Evolutionary conservation across 2,329 filamentous ascomycete species (phyloP), one percentile per base, ranked within the genome.

Genomic region (Ilyonectria robusta): DNA sequence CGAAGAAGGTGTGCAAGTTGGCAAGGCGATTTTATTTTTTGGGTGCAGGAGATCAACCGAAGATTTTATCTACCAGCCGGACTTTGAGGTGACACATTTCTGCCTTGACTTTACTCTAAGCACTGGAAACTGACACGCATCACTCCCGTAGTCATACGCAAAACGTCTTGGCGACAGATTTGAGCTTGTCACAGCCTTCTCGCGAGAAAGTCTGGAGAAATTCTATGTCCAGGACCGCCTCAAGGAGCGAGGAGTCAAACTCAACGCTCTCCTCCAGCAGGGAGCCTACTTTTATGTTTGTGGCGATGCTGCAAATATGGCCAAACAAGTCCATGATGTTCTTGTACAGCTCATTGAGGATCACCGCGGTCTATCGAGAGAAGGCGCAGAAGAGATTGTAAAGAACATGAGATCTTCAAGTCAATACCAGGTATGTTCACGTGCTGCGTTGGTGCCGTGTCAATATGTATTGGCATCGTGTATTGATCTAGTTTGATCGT

Each of bases 291-390:
- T 66, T 9, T 66, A 62, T 19, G 53, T 66, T 2, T 66, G 63
- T 26, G 64, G 64, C 11, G 53, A 66, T 26, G 64, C 58, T 8
- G 26, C 23, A 13, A 54, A 47, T 4, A 66, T 66, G 64, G 59
- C 64, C 2, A 17, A 23, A n/a, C 15, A 50, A 5, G 59, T 66
- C 2, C 29, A 40, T 6, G 5, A 21, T 1, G 13, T 26, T 4
- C 37, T 66, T 1, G 19, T 13, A 6, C 6, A 44, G 0, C 29
- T 61, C 8, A 37, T 61, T 26, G 15, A n/a, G 4, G 26, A 51
- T n/a, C 31, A 62, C n/a, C 50, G 63, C 2, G n/a, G 7, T 1
- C 2, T 60, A 10, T 21, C 40, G 1, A 21, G 19, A 6, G 50
- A 10, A 17, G 19, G 33, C 13, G 62, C 35, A 1, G 48, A 55